Evolutionary conservation across 345 rosid species (phyloP).

Genomic region (Aurinia saxatilis): DNA sequence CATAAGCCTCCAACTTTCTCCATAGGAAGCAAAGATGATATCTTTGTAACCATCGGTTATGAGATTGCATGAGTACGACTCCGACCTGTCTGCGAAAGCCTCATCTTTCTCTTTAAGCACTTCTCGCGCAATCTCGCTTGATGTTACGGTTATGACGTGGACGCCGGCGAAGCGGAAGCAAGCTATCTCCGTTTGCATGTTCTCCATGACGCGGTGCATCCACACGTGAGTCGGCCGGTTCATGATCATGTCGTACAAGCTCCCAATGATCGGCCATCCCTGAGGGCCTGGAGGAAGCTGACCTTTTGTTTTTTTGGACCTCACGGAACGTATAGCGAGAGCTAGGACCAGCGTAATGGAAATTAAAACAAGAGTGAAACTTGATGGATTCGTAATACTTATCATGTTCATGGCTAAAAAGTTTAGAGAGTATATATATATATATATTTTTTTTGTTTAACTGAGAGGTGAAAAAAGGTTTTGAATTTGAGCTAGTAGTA

Average conservation of each 20-base stretch:
- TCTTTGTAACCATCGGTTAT: conserved; percentile 21
- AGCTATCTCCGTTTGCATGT: conserved; percentile 21
- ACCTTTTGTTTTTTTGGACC: not conserved
- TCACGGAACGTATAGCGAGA: not conserved
- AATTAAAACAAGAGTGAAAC: not conserved
- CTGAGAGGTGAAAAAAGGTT: not conserved
- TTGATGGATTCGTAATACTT: not conserved
- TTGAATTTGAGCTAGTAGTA: not conserved
- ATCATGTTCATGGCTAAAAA: not conserved
- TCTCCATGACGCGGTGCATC: conserved; percentile 11
- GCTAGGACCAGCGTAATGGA: not conserved
- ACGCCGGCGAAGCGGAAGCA: conserved; percentile 17
- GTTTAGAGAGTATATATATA: no score
- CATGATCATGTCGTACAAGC: not conserved
- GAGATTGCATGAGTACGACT: not conserved
- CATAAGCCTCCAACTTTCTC: conserved; percentile 19
- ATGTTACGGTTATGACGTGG: conserved; percentile 18
- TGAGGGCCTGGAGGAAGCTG: not conserved
- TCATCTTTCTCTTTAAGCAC: conserved; percentile 26
- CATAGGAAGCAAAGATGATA: not conserved
- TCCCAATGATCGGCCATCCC: not conserved
- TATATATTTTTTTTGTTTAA: no score
- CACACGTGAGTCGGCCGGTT: conserved; percentile 17
- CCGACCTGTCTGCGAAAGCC: conserved; percentile 15
- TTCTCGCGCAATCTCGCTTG: conserved; percentile 25